Evolutionary conservation across 2,329 filamentous ascomycete species (phyloP), one percentile per base, ranked within the genome.

Genomic region (Cadophora sp.): DNA sequence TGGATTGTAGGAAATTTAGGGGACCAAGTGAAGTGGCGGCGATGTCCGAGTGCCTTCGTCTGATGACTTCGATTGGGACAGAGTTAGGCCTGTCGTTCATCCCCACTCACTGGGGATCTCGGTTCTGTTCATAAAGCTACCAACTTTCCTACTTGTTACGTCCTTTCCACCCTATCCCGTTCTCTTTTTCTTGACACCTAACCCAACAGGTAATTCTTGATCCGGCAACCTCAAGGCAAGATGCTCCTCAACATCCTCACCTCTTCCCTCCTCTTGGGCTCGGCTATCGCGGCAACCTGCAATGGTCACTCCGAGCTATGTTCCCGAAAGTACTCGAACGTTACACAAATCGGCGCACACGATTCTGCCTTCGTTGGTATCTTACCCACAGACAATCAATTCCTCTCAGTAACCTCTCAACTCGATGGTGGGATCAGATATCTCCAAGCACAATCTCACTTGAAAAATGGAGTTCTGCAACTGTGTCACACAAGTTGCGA

Each of bases 271-370:
- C 45, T 66, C 20, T 4, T 56, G 5, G 63, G 65, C 16, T 24
- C 45, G 9, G 63, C 56, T 8, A 39, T 43, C 36, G 66, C 68
- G 24, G 50, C 45, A 53, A 39, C 50, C 4, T 71, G 68, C 55
- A 96, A 96, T 81, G 94, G 94, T 81, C 93, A 91, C 3, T 89
- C 91, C 0, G 82, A 83, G 50, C 85, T 96, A 33, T 96, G 93
- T 82, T 81, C 80, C 68, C 87, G 87, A 70, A 80, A 85, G n/a
- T 96, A 94, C 81, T 89, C 87, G 79, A 87, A 91, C 71, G 85
- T 96, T 72, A 93, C 92, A 1, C 85, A 93, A 76, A 86, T 96
- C 72, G 90, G 89, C 27, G 82, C 89, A 3, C 90, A 92, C 78
- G 85, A 92, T 79, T 87, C 85, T 2, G 72, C 76, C 1, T 78